Evolutionary conservation across 2,329 filamentous ascomycete species (phyloP).

Genomic region (Verticillium nonalfalfae): DNA sequence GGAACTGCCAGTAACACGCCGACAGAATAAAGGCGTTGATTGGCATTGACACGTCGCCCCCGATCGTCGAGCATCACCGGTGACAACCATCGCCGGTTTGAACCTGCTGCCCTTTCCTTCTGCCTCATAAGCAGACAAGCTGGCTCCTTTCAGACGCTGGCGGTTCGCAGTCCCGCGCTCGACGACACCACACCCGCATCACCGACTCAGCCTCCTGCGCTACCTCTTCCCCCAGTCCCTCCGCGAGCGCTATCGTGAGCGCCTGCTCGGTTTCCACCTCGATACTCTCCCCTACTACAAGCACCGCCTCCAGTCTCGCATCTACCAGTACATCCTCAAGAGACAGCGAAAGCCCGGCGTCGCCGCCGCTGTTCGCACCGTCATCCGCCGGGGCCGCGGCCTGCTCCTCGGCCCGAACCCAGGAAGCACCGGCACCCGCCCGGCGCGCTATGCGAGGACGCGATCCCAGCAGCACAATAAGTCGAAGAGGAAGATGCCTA

Average conservation of each 20-base stretch:
- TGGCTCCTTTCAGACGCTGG: slow-evolving; percentile 3
- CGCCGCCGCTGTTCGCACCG: slow-evolving; percentile 29
- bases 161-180: neutral
- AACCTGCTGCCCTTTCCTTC: too few relatives aligned
- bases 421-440: neutral
- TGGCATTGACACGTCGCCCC: neutral
- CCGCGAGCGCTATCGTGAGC: slow-evolving; percentile 57
- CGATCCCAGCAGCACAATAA: neutral
- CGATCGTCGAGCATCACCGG: too few relatives aligned
- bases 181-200: slow-evolving; percentile 20
- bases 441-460: neutral
- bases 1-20: neutral
- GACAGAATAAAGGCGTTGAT: neutral
- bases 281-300: slow-evolving; percentile 67
- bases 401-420: slow-evolving; percentile 34
- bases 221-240: slow-evolving; percentile 62
- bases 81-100: too few relatives aligned
- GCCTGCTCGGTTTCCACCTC: slow-evolving; percentile 65
- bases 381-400: slow-evolving; percentile 33
- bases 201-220: slow-evolving; percentile 48
- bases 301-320: slow-evolving; percentile 64
- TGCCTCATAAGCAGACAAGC: neutral
- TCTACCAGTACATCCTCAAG: slow-evolving; percentile 68
- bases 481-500: slow-evolving; percentile 12
- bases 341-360: slow-evolving; percentile 48